Evolutionary conservation across 73 alveolate genomes (phyloP).

Genomic region (Paramecium octaurelia): DNA sequence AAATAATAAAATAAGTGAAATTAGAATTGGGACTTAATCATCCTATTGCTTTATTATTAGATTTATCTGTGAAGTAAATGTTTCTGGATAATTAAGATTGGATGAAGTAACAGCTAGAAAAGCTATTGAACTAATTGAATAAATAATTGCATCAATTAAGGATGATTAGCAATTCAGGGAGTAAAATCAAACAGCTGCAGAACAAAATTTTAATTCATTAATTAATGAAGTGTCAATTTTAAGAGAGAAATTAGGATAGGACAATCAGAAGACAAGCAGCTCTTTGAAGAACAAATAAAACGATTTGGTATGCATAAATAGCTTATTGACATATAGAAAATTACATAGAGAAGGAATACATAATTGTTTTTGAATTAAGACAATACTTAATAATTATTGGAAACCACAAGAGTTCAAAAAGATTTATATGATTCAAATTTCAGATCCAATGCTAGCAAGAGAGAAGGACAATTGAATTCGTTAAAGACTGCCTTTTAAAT

Average conservation of each 20-base stretch:
- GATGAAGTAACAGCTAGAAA: conserved; percentile 26
- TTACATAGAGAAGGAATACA: background rate
- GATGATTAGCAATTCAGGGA: background rate
- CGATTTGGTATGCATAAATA: background rate
- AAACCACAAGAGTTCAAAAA: conserved; percentile 8
- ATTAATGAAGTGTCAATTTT: background rate
- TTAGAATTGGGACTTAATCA: background rate
- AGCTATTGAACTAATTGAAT: background rate
- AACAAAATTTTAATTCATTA: background rate
- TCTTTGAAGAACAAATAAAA: background rate
- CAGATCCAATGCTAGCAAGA: background rate
- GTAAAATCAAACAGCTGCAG: background rate
- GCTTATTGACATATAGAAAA: background rate
- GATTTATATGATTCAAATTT: conserved; percentile 21
- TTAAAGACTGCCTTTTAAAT: conserved; percentile 19
- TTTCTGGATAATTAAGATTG: background rate
- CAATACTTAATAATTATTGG: background rate
- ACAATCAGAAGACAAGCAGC: background rate
- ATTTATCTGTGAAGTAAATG: background rate
- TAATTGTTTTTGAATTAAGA: background rate
- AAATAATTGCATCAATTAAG: background rate
- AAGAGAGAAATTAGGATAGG: conserved; percentile 40
- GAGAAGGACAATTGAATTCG: background rate
- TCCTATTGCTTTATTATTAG: background rate
- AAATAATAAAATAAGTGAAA: background rate